Evolutionary conservation across 495 filamentous ascomycete genomes (phyloP).

Genomic region (Penicillium odoratum): DNA sequence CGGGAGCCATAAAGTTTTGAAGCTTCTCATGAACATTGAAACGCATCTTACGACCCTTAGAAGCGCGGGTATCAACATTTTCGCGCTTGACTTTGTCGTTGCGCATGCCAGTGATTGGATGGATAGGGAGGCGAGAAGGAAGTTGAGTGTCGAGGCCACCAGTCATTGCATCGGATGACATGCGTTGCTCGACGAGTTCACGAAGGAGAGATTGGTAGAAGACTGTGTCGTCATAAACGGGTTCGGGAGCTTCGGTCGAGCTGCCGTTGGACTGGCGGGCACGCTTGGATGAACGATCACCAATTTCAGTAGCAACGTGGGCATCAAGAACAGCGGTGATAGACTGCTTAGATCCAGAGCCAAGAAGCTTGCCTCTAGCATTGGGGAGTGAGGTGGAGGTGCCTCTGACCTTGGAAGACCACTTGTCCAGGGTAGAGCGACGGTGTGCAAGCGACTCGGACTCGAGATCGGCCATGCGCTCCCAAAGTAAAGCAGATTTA

Average conservation of each 20-base stretch:
- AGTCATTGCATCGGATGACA: constrained; percentile 50
- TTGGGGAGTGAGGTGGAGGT: constrained; percentile 38
- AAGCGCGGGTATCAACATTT: constrained; percentile 85
- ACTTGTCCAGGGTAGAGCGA: constrained; percentile 48
- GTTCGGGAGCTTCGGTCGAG: constrained; percentile 16
- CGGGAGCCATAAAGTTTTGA: constrained; percentile 96
- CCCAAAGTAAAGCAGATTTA: constrained; percentile 64
- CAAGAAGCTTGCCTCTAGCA: constrained; percentile 46
- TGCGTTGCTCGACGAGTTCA: constrained; percentile 85
- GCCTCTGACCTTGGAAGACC: constrained; percentile 53
- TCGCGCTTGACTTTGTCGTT: constrained; percentile 77
- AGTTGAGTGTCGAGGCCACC: constrained; percentile 44
- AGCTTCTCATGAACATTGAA: constrained; percentile 95
- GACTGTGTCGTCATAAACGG: constrained; percentile 86
- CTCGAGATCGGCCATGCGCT: constrained; percentile 68
- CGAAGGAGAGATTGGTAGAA: constrained; percentile 93
- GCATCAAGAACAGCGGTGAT: constrained; percentile 72
- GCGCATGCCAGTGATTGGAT: constrained; percentile 62
- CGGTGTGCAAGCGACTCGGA: constrained; percentile 44
- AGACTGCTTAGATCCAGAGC: constrained; percentile 50
- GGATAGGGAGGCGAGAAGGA: constrained; percentile 36
- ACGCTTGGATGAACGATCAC: constrained; percentile 66
- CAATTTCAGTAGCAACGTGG: constrained; percentile 64
- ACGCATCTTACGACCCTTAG: constrained; percentile 90
- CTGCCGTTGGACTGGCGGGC: constrained; percentile 23